Percentiles rank a stretch among this genome's conserved stretches.
Conservation (phyloP, 768 basidiomycete species). For the Boletellus sp. region DNA sequence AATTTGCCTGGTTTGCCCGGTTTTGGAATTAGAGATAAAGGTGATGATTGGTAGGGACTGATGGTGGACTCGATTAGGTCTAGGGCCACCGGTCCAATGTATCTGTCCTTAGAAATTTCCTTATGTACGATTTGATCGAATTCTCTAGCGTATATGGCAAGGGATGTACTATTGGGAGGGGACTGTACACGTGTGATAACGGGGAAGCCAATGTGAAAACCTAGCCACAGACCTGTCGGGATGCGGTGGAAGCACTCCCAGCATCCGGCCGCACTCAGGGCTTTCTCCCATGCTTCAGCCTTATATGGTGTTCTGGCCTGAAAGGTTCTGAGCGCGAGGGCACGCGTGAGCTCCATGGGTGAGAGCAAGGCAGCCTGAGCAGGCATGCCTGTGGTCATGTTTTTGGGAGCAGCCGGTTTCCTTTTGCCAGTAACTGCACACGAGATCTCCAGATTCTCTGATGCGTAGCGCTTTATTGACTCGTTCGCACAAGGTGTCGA, state of each 20-base stretch:
- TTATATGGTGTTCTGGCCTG: not conserved
- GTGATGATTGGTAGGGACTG: conserved; percentile 28
- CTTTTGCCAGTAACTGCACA: not conserved
- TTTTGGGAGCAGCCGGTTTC: not conserved
- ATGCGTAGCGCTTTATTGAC: not conserved
- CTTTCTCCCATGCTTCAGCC: not conserved
- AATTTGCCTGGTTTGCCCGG: conserved; percentile 17
- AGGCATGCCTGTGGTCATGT: not conserved
- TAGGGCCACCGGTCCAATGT: conserved; percentile 7
- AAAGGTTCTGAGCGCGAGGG: not conserved
- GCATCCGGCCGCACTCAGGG: too few relatives aligned
- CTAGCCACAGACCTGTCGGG: not conserved
- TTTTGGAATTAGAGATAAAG: conserved; percentile 31
- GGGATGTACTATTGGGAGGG: not conserved
- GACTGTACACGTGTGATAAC: not conserved
- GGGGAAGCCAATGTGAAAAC: not conserved
- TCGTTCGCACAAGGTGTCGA: not conserved
- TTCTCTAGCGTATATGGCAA: not conserved
- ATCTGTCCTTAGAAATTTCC: not conserved
- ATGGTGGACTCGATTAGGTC: conserved; percentile 9
- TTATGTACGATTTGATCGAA: not conserved
- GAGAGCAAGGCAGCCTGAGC: not conserved
- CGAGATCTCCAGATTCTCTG: not conserved
- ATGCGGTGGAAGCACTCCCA: rapidly evolving
- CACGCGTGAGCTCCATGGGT: not conserved